Conservation (phyloP, 2,329 filamentous ascomycete genomes). For the Botrytis aclada region DNA sequence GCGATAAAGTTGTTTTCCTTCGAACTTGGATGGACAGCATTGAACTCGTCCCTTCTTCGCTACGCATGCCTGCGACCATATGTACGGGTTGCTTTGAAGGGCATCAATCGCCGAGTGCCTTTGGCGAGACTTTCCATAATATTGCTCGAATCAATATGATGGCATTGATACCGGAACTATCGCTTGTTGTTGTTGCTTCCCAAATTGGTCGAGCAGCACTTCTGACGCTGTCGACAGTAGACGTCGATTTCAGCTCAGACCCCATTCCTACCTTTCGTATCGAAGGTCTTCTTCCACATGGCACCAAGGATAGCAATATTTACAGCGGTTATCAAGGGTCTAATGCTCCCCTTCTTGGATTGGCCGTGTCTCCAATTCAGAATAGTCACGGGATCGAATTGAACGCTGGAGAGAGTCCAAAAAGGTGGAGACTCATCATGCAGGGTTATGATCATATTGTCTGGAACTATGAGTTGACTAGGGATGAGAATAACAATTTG, state of each 20-base stretch:
- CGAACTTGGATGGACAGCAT: constrained; percentile 25
- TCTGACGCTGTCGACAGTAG: constrained; percentile 54
- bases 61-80: constrained; percentile 23
- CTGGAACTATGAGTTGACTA: constrained; percentile 64
- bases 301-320: not conserved
- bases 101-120: not conserved
- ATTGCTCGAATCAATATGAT: constrained; percentile 56
- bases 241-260: constrained; percentile 8
- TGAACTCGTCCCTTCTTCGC: constrained; percentile 22
- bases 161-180: constrained; percentile 64
- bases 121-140: not conserved
- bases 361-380: constrained; percentile 65
- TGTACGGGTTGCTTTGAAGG: constrained; percentile 17
- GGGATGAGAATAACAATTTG: constrained; percentile 39
- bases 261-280: constrained; percentile 45
- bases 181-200: constrained; percentile 64
- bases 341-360: constrained; percentile 54
- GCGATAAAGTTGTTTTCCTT: constrained; percentile 20
- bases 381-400: constrained; percentile 37
- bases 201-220: constrained; percentile 64
- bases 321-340: not conserved
- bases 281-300: constrained; percentile 51
- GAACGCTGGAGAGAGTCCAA: constrained; percentile 34
- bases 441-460: constrained; percentile 70
- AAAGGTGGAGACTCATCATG: constrained; percentile 65